Evolutionary conservation across 176 grass and related monocot species (phyloP).

Genomic region (Bonia amplexicaulis): DNA sequence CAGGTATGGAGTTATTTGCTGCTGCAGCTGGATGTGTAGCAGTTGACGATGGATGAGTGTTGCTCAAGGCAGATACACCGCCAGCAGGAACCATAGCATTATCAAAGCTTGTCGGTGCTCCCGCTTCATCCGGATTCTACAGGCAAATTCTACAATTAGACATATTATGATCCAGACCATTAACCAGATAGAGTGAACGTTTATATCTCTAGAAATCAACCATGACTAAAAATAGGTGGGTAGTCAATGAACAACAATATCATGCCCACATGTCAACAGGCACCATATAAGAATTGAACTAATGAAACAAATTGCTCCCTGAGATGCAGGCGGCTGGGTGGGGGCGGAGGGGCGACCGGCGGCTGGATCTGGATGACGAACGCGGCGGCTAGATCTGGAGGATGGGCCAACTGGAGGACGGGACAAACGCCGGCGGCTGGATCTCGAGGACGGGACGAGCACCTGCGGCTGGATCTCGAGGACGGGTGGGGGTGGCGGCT

Average conservation of each 20-base stretch:
- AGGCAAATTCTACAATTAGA: conserved; percentile 8
- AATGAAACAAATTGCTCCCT: too few relatives aligned
- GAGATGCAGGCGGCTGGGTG: too few relatives aligned
- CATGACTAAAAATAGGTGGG: neutral
- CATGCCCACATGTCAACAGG: neutral
- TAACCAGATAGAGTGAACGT: neutral
- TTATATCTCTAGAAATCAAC: conserved; percentile 3
- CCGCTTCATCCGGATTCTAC: conserved; percentile 57
- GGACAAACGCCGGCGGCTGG: too few relatives aligned
- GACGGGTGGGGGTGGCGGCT: too few relatives aligned
- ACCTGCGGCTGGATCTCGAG: too few relatives aligned
- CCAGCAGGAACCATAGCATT: conserved; percentile 60
- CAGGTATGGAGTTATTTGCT: conserved; percentile 61
- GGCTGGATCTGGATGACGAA: too few relatives aligned
- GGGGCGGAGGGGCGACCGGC: too few relatives aligned
- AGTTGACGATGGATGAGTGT: conserved; percentile 33
- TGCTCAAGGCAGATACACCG: conserved; percentile 40
- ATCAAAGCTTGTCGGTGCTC: conserved; percentile 38
- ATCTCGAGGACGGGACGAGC: too few relatives aligned
- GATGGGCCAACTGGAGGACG: too few relatives aligned
- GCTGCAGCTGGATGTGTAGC: conserved; percentile 47
- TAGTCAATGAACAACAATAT: neutral
- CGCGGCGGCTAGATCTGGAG: too few relatives aligned
- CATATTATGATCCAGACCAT: conserved; percentile 8
- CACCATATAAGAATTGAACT: too few relatives aligned